Base-by-base conservation (phyloP, 2,329 filamentous ascomycete species). In the Leptoxyphium fumago region DNA sequence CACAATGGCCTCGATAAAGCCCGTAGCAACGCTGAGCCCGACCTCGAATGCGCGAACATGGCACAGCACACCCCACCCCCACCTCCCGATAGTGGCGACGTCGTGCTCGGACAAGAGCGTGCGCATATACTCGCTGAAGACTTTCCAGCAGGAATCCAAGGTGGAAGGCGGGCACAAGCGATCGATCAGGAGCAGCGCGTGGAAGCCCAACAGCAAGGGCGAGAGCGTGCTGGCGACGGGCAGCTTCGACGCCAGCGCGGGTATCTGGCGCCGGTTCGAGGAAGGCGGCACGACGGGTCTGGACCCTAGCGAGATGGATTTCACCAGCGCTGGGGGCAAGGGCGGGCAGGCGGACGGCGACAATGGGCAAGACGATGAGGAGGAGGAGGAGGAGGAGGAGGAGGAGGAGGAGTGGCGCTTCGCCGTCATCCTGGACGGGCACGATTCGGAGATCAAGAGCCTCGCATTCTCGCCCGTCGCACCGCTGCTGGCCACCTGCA, bases 211-310 rank as follows among this genome's bases (percentile, higher is more conserved):
- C 47, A 65, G 76, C 38, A 66, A 72, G 11, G 73, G 70, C 15
- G 77, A 80, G 59, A 80, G 84, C 45, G 85, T 89, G 39, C 74
- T 96, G 13, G 88, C 89, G 5, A 94, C 88, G 0, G 91, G 86
- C 3, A 91, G 83, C 61, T 98, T 98, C 60, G 91, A 98, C 63
- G 82, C 85, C 13, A 93, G 84, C 1, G 88, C 89, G 2, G 91
- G 87, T 1, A 68, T 72, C 29, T 72, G 69, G 69, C 55, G 67
- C 45, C 9, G 75, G 84, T 54, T 94, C 80, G 89, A 79, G 75
- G 50, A 78, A 48, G 58, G 45, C 40, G 53, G 50, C 39, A 55
- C 45, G 46, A 58, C 15, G 41, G 50, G 41, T 1, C 29, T 48
- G 45, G 39, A 15, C 7, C 40, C 42, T 17, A 47, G 21, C 13